Evolutionary conservation across 1,284 basidiomycete genomes (phyloP), one percentile per base, ranked within the genome.

Genomic region (Vanrija sp.): DNA sequence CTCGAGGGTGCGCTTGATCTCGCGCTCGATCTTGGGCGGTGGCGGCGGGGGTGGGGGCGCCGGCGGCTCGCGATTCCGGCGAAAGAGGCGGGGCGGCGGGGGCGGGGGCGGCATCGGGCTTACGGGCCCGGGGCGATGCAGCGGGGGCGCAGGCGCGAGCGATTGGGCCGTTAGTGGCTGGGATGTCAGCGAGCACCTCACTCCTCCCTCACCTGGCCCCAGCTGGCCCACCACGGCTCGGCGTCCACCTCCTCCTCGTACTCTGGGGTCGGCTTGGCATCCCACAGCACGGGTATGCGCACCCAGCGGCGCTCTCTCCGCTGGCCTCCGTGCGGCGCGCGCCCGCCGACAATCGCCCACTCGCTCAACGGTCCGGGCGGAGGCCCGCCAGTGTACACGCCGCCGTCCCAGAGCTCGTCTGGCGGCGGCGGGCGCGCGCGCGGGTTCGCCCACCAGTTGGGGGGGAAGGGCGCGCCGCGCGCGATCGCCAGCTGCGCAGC

Each of bases 401-500:
- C 47, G 9, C 38, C 23, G 35, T 36, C 39, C 41, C 45, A 47
- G 24, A 42, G 20, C 38, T 52, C 47, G 27, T 47, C 51, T 7
- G n/a, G 16, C n/a, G 41, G 41, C 42, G 41, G 10, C 9, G 6
- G 38, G 9, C 18, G 38, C 18, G n/a, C n/a, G n/a, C 15, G 3
- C 18, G 22, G 22, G 20, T 45, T 23, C 20, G 23, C 18, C 51
- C 55, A 47, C 57, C 54, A 59, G 4, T 18, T n/a, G 16, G 24
- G 43, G 3, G 54, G 54, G n/a, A 51, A 37, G 14, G 65, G 62
- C 31, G 70, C 69, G 35, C 71, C 71, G 37, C 71, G 62, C 18
- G 64, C 62, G 10, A 73, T 46, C 5, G 71, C 69, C 4, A 68
- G 45, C 46, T 70, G 69, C 6, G 67, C 60, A 2, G 69, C 68